Base-by-base conservation (phyloP, 148 eudicot species). In the Mesembryanthemum crystallinum region DNA sequence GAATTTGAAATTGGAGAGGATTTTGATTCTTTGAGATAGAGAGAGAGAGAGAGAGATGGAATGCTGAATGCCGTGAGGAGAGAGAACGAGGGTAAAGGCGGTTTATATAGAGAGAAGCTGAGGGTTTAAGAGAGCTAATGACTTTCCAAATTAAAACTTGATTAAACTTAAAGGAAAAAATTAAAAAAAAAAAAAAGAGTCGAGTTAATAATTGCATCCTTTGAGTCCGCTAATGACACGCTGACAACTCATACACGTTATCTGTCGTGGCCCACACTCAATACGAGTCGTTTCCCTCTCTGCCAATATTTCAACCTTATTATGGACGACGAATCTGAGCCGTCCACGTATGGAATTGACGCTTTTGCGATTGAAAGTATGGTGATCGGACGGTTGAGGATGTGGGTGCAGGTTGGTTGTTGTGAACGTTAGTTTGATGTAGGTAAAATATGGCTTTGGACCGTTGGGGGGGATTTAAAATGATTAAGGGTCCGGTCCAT, bases 241-340 rank as follows among this genome's bases (percentile, higher is more conserved):
- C 37, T 63, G 77, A 81, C 83, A 81, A 57, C 77, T 81, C 83
- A 81, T 71, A 60, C 80, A 76, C 29, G 80, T 76, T 71, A 76
- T 60, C 71, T 78, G 64, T 55, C 15, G 21, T 8, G 80, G 60
- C 71, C 80, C 80, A 49, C 52, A 15, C 9, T 14, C 29, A 72
- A 61, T 39, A 66, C 58, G 58, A 68, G 79, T 73, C 73, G 79
- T 76, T 76, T 39, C 43, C 0, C 25, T 21, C 18, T 25, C 29
- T 5, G 21, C 27, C 15, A 29, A 27, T 33, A 30, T 77, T 43
- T 20, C 0, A 55, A 14, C 5, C 7, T 12, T 18, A 4, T n/a
- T 15, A 8, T 8, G 0, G 2, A 21, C 11, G 8, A 11, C 13
- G 2, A 52, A 72, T 63, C 62, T 20, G 7, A 8, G 6, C 72